Evolutionary conservation across 352 stramenopile genomes (phyloP), one percentile per base, ranked within the genome.

Genomic region (Phytophthora tentaculata): DNA sequence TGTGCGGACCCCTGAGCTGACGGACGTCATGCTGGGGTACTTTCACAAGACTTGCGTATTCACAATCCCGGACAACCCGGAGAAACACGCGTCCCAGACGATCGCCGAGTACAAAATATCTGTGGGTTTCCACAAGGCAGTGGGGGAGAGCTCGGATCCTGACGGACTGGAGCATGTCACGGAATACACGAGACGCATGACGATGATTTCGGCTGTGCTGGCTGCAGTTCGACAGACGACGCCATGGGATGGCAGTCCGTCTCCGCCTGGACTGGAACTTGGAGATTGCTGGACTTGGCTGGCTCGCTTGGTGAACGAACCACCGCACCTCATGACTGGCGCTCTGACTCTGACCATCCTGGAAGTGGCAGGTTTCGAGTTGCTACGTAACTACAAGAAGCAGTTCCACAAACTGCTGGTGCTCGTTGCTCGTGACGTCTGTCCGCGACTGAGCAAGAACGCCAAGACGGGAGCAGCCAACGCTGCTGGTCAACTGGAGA

Each of bases 331-430:
- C 55, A 89, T 94, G 72, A 92, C 86, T 22, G 86, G 76, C 2
- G 71, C 84, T 29, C 51, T 94, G 7, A 64, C 86, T 45, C 80
- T 92, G 32, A 92, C 84, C 41, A 90, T 94, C 61, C 70, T 94
- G 35, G 86, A 94, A 83, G 82, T 92, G 22, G 83, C 84, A 1
- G 81, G 86, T 41, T 92, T 83, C 63, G 86, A 92, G 66, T 64
- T 92, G 14, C 63, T 80, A 9, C 77, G 74, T 9, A 68, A 71
- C 32, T 94, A 92, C 77, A 89, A 86, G 69, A 77, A 76, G 7
- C 84, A 94, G 58, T 92, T 94, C 61, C 86, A 92, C 72, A 92
- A 94, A 55, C 51, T 92, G 22, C 61, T 94, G 23, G 71, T 88
- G 37, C 76, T 92, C 10, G 90, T 92, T 56, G 80, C 80, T 17